phyloP scores from a whole-genome alignment of 306 rosid species.

The Cucumis cinereus region DNA sequence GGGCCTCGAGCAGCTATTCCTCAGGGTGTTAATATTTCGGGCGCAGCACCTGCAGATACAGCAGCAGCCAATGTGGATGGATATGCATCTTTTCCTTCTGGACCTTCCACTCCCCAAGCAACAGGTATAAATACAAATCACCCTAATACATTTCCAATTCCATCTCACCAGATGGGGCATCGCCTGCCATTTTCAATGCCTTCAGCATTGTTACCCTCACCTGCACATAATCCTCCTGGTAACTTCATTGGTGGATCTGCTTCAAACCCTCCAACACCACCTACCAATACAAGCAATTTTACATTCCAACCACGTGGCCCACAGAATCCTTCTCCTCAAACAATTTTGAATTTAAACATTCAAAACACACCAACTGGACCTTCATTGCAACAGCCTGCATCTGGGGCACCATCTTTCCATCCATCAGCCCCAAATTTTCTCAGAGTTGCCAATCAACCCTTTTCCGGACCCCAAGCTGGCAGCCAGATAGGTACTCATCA shows the following conservation, averaged over 20 bases:
- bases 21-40: constrained; percentile 23
- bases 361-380: constrained; percentile 17
- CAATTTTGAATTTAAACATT: constrained; percentile 19
- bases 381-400: constrained; percentile 29
- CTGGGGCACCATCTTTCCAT: constrained; percentile 30
- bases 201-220: constrained; percentile 15
- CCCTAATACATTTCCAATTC: constrained; percentile 19
- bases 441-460: constrained; percentile 34
- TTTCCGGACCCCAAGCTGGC: constrained; percentile 36
- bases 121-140: constrained; percentile 3
- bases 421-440: constrained; percentile 22
- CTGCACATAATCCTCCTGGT: constrained; percentile 20
- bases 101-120: constrained; percentile 10
- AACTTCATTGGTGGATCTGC: constrained; percentile 27
- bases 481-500: constrained; percentile 37
- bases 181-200: constrained; percentile 22
- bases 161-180: constrained; percentile 32
- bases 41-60: constrained; percentile 24
- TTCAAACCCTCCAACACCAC: constrained; percentile 33
- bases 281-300: constrained; percentile 50
- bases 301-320: constrained; percentile 53
- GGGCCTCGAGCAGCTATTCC: constrained; percentile 28
- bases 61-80: constrained; percentile 14
- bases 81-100: constrained; percentile 12
- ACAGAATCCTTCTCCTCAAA: constrained; percentile 33